phyloP scores from a whole-genome alignment of 306 rosid species.

The Quercus mongolica region DNA sequence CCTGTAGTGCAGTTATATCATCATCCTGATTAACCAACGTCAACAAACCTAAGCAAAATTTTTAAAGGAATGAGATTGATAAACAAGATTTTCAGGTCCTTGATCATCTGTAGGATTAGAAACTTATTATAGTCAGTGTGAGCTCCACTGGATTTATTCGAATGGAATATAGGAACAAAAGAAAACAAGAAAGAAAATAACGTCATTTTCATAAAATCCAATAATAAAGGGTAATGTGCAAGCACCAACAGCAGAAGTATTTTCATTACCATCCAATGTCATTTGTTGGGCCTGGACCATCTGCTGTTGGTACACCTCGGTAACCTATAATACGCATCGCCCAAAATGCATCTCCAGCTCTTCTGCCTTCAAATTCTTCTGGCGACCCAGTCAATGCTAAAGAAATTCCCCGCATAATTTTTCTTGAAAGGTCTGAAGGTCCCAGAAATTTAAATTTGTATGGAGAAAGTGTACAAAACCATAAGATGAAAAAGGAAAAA shows the following conservation, averaged over 20 bases:
- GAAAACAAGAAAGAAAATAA: conserved; percentile 17
- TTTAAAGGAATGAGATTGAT: conserved; percentile 20
- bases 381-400: conserved; percentile 84
- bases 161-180: conserved; percentile 14
- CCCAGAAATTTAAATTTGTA: conserved; percentile 11
- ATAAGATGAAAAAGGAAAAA: not conserved
- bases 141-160: conserved; percentile 68
- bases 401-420: conserved; percentile 84
- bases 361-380: conserved; percentile 82
- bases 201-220: conserved; percentile 20
- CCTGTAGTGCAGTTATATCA: conserved; percentile 82
- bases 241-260: conserved; percentile 4
- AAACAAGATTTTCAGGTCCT: conserved; percentile 3
- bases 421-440: conserved; percentile 69
- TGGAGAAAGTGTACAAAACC: not conserved
- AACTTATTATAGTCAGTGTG: conserved; percentile 83
- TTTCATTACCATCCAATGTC: conserved; percentile 82
- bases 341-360: conserved; percentile 96
- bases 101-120: conserved; percentile 13
- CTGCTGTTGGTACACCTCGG: conserved; percentile 45
- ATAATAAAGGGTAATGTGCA: not conserved
- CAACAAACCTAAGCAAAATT: conserved; percentile 58
- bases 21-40: conserved; percentile 92
- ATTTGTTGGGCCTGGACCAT: conserved; percentile 30
- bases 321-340: conserved; percentile 80